Conservation (phyloP, 2,329 filamentous ascomycete species). For the Alternaria triticina region DNA sequence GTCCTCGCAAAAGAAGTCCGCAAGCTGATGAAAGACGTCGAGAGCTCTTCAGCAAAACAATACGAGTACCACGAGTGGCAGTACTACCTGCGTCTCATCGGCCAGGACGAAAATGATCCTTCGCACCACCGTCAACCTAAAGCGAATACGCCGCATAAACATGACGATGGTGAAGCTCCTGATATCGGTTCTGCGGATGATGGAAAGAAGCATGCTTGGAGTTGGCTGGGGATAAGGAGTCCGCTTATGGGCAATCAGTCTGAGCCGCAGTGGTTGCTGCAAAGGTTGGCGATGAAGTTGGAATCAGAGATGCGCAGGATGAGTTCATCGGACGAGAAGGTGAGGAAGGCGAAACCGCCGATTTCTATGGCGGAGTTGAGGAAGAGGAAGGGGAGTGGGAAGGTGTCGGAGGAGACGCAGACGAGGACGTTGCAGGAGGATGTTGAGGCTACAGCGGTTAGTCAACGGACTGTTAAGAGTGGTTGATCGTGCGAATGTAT, state of each 20-base stretch:
- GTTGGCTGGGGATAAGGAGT: constrained; percentile 73
- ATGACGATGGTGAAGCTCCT: constrained; percentile 23
- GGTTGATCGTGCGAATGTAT: too few relatives aligned
- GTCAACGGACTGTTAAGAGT: constrained; percentile 4
- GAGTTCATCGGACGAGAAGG: constrained; percentile 23
- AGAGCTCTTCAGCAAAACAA: constrained; percentile 47
- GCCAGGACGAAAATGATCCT: constrained; percentile 50
- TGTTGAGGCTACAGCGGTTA: constrained; percentile 15
- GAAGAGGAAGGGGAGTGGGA: constrained; percentile 4
- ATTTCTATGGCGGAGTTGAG: constrained; percentile 42
- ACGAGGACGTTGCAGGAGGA: constrained; percentile 13
- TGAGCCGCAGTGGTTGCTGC: constrained; percentile 76
- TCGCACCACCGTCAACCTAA: constrained; percentile 44
- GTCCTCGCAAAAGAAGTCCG: constrained; percentile 55
- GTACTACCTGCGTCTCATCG: constrained; percentile 47
- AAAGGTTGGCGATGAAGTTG: constrained; percentile 66
- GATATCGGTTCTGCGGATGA: constrained; percentile 43
- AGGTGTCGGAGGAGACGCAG: constrained; percentile 5
- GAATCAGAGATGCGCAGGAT: constrained; percentile 48
- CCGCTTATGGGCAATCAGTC: constrained; percentile 72
- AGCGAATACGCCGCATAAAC: constrained; percentile 16
- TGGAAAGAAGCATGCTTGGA: constrained; percentile 67
- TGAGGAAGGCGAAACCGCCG: constrained; percentile 33
- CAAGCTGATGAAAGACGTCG: constrained; percentile 52
- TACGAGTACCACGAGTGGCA: constrained; percentile 50